Evolutionary conservation across 768 basidiomycete species (phyloP).

Genomic region (Coprinellus aureogranulatus): DNA sequence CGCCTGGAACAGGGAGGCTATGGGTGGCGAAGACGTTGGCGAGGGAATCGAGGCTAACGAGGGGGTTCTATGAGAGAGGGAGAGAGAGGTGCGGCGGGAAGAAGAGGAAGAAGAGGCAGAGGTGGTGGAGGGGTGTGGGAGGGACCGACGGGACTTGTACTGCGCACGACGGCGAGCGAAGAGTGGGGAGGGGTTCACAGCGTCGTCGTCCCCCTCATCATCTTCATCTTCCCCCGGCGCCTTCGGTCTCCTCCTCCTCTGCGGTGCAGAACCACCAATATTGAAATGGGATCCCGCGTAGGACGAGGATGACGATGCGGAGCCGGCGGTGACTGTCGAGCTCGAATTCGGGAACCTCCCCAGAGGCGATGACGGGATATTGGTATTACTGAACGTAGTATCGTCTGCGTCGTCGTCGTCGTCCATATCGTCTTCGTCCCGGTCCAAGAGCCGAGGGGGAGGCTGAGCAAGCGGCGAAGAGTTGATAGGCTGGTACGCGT

Average conservation of each 20-base stretch:
- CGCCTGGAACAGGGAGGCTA: background rate
- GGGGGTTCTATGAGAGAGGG: background rate
- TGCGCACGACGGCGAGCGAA: slow-evolving; percentile 1
- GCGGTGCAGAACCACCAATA: background rate
- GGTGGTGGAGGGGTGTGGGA: no score
- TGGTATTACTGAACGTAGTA: background rate
- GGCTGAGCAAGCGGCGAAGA: slow-evolving; percentile 2
- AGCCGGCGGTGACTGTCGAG: background rate
- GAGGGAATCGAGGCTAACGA: background rate
- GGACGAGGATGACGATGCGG: background rate
- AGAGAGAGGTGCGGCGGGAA: background rate
- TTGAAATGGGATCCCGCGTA: background rate
- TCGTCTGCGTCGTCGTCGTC: slow-evolving; percentile 5
- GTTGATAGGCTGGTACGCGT: background rate
- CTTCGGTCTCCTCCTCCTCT: background rate
- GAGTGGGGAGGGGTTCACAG: slow-evolving; percentile 5
- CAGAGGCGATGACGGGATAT: slow-evolving; percentile 8
- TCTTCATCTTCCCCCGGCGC: background rate
- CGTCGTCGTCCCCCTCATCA: background rate
- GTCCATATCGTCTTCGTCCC: background rate
- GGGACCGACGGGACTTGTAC: slow-evolving; percentile 2
- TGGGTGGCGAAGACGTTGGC: background rate
- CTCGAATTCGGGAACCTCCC: background rate
- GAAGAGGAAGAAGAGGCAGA: no score
- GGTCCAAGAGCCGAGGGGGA: background rate